Evolutionary conservation across 106 monocot species (phyloP).

Genomic region (Dioscorea zingiberensis): DNA sequence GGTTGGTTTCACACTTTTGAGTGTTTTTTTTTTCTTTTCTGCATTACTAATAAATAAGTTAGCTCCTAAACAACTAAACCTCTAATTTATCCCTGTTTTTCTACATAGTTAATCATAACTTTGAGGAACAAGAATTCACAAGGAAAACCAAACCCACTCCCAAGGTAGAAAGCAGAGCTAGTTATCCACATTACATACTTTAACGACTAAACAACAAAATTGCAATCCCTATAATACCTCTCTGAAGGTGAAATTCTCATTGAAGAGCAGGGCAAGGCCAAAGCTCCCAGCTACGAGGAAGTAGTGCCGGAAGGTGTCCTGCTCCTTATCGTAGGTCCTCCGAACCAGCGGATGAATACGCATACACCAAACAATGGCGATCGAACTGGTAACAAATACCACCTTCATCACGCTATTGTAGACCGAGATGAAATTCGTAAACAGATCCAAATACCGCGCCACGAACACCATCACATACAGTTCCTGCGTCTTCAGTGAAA

Average conservation of each 20-base stretch:
- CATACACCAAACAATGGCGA: slow-evolving; percentile 65
- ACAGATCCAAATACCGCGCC: slow-evolving; percentile 51
- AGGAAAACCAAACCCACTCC: no score
- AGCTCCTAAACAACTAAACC: no score
- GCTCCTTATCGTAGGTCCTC: slow-evolving; percentile 40
- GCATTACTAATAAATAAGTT: no score
- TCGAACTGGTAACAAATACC: slow-evolving; percentile 49
- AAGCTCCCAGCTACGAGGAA: slow-evolving; percentile 27
- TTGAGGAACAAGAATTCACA: no score
- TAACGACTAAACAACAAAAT: not conserved
- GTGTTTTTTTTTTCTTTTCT: no score
- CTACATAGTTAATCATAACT: no score
- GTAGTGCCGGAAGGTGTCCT: slow-evolving; percentile 56
- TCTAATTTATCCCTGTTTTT: no score
- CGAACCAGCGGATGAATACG: slow-evolving; percentile 36
- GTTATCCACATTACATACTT: no score
- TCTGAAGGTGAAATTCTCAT: slow-evolving; percentile 32
- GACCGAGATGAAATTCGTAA: slow-evolving; percentile 45
- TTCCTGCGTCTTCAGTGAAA: slow-evolving; percentile 75
- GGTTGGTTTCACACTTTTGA: no score
- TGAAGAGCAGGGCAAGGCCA: slow-evolving; percentile 34
- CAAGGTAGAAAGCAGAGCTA: no score
- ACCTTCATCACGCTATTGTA: slow-evolving; percentile 68
- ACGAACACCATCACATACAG: slow-evolving; percentile 54
- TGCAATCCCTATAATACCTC: slow-evolving; percentile 20